Evolutionary conservation across 2,329 filamentous ascomycete genomes (phyloP), one percentile per base, ranked within the genome.

Genomic region (Niveomyces coronatus): DNA sequence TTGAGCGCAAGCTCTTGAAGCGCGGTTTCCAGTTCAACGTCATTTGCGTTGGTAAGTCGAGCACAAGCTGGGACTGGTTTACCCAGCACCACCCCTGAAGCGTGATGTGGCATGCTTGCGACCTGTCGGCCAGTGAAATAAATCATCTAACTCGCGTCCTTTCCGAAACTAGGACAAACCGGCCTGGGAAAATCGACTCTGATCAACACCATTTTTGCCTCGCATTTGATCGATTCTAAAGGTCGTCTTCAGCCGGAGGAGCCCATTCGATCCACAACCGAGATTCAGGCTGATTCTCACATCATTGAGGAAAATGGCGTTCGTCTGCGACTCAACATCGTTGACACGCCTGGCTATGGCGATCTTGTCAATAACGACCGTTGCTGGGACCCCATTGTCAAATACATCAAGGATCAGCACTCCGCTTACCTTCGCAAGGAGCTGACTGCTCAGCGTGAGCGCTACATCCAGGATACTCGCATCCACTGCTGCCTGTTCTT

Each of bases 361-460:
- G 91, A 98, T 57, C 79, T 95, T 59, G 91, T 98, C 66, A 98
- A 98, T 78, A 98, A 98, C 66, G 91, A 98, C 70, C 84, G 91
- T 75, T 98, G 91, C 80, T 98, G 91, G 91, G 91, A 98, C 61
- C 91, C 91, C 47, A 98, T 98, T 62, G 89, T 98, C 74, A 98
- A 98, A 74, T 98, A 98, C 70, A 98, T 98, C 76, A 98, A 98
- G 76, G 91, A 98, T 67, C 91, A 98, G 73, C 91, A 98, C 74
- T 95, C 87, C 37, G 89, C 91, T 55, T 98, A 96, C 71, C 79
- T 98, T 53, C 85, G 91, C 66, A 98, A 98, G 76, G 91, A 98
- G 67, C 86, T 98, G 57, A 96, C 91, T 40, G 91, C 91, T 51
- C 91, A 98, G 74, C 85, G 91, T 67, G 91, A 98, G 69, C 83